Conservation (phyloP, 768 basidiomycete species). For the Clathrus columnatus region DNA sequence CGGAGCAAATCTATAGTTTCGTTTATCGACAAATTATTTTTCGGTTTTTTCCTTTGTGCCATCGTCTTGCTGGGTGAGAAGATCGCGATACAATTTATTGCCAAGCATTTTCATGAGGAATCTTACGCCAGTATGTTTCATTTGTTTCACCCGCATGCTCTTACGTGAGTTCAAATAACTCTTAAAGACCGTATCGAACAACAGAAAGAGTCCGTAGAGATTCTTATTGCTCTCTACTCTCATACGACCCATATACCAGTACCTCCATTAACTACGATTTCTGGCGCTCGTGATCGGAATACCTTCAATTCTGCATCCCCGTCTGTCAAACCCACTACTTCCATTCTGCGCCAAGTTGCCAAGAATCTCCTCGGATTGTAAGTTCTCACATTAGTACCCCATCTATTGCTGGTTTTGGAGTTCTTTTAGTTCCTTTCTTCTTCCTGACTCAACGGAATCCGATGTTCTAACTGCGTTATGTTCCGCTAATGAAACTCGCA, state of each 20-base stretch:
- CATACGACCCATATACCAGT: constrained; percentile 69
- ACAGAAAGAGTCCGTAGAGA: constrained; percentile 69
- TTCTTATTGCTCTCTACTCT: constrained; percentile 67
- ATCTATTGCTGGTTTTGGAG: constrained; percentile 16
- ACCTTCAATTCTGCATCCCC: constrained; percentile 64
- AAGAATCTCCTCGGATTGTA: constrained; percentile 49
- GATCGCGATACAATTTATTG: constrained; percentile 79
- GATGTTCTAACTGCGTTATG: constrained; percentile 72
- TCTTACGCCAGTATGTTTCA: constrained; percentile 48
- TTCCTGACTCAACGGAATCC: constrained; percentile 79
- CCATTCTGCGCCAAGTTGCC: constrained; percentile 56
- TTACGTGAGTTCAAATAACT: constrained; percentile 10
- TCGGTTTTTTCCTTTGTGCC: constrained; percentile 62
- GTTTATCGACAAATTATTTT: constrained; percentile 59
- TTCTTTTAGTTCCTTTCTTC: constrained; percentile 54
- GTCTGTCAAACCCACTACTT: constrained; percentile 73
- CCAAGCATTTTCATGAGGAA: constrained; percentile 70
- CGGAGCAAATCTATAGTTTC: constrained; percentile 26
- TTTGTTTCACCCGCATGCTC: not conserved
- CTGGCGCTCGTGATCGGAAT: constrained; percentile 43
- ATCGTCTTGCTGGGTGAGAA: constrained; percentile 74
- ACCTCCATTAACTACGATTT: constrained; percentile 52
- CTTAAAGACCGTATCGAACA: constrained; percentile 68
- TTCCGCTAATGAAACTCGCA: constrained; percentile 70
- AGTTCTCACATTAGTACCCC: constrained; percentile 4